These are phyloP conservation scores for Blastobotrys robertii DNA, from an alignment of 805 yeast genomes.

Conservation along the genomic window DNA sequence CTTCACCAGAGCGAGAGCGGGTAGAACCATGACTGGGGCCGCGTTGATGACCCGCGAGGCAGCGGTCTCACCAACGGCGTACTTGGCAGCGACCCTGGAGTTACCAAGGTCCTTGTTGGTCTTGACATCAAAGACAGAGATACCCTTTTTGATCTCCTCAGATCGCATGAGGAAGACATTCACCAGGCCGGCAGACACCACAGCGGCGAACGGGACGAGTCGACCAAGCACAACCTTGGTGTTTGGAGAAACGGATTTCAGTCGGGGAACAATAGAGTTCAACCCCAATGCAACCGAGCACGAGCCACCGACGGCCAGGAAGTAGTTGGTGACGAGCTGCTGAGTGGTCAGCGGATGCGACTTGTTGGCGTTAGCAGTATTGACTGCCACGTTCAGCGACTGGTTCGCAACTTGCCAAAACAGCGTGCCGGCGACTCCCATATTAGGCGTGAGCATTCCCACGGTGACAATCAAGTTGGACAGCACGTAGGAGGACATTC, in stretches of 20 bases:
- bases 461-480: conserved; percentile 91
- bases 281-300: conserved; percentile 94
- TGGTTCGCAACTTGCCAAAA: conserved; percentile 99
- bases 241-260: conserved; percentile 53
- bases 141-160: conserved; percentile 68
- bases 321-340: conserved; percentile 71
- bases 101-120: conserved; percentile 40
- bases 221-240: conserved; percentile 70
- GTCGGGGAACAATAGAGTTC: conserved; percentile 80
- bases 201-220: conserved; percentile 97
- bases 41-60: conserved; percentile 91
- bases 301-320: conserved; percentile 85
- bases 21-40: conserved; percentile 94
- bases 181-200: conserved; percentile 91
- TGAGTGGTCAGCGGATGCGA: conserved; percentile 77
- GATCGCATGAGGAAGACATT: conserved; percentile 96
- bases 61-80: conserved; percentile 97
- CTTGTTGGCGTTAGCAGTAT: conserved; percentile 92
- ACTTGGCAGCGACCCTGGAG: conserved; percentile 77
- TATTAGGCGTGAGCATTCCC: conserved; percentile 94
- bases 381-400: conserved; percentile 91
- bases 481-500: conserved; percentile 94
- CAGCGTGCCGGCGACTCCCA: conserved; percentile 81
- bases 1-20: conserved; percentile 75
- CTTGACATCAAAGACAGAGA: conserved; percentile 30